These are phyloP conservation scores for Prunella vulgaris DNA, from an alignment of 257 asterid genomes.

Conservation along the genomic window DNA sequence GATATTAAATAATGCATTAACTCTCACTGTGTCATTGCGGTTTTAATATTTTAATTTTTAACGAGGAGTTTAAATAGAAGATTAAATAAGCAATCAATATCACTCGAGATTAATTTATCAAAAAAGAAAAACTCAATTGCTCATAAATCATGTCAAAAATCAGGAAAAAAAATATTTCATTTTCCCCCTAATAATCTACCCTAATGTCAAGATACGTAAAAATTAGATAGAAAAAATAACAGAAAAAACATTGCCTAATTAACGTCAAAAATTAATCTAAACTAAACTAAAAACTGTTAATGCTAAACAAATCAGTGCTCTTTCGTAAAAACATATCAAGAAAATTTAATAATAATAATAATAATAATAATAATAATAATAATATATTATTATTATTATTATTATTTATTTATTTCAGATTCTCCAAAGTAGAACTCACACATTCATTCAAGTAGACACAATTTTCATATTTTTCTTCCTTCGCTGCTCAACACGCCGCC, in stretches of 20 bases:
- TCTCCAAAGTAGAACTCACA: too few relatives aligned
- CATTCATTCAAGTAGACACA: too few relatives aligned
- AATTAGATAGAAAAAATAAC: constrained; percentile 7
- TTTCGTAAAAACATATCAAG: too few relatives aligned
- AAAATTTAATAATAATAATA: too few relatives aligned
- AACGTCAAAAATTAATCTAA: constrained; percentile 16
- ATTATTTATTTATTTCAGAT: too few relatives aligned
- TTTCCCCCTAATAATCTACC: constrained; percentile 16
- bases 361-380: too few relatives aligned
- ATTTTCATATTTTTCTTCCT: too few relatives aligned
- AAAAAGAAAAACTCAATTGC: neutral
- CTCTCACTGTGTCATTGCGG: constrained; percentile 4
- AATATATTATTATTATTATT: too few relatives aligned
- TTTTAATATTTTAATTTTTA: constrained; percentile 18
- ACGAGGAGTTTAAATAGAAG: neutral
- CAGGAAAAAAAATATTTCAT: constrained; percentile 7
- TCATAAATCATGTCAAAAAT: constrained; percentile 7
- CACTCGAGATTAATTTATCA: neutral
- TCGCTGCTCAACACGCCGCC: too few relatives aligned
- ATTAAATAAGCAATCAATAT: constrained; percentile 14
- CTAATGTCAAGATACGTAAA: constrained; percentile 16
- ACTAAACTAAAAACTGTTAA: neutral
- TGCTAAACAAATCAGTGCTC: neutral
- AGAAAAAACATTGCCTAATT: too few relatives aligned
- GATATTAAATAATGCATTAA: neutral